Percentiles rank a stretch among this genome's conserved stretches.
Conservation (phyloP, 2,329 filamentous ascomycete species). For the Pestalotiopsis fici region DNA sequence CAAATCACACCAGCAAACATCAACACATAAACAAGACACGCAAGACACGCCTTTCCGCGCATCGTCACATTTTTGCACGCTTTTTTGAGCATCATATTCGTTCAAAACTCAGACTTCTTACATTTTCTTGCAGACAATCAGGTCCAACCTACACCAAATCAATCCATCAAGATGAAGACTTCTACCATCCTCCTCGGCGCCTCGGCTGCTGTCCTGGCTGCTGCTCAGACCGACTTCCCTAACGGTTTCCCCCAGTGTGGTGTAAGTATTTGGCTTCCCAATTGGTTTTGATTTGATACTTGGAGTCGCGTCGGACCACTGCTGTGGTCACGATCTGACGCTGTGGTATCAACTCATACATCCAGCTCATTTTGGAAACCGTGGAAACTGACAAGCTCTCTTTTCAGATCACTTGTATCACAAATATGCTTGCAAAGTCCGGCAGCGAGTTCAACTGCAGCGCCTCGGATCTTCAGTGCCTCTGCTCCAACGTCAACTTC, state of each 20-base stretch:
- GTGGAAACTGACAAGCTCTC: not conserved
- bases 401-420: constrained; percentile 47
- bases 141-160: not conserved
- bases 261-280: constrained; percentile 35
- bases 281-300: not conserved
- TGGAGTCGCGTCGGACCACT: not conserved
- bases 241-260: constrained; percentile 49
- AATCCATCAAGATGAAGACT: constrained; percentile 50
- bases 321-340: not conserved
- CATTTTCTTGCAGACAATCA: constrained; percentile 2
- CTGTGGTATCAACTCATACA: not conserved
- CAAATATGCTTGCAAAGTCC: constrained; percentile 50
- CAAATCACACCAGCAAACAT: not conserved
- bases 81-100: constrained; percentile 10
- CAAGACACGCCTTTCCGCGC: constrained; percentile 18
- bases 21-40: constrained; percentile 4
- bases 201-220: constrained; percentile 36
- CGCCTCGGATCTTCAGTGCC: constrained; percentile 35
- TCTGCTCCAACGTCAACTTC: constrained; percentile 42
- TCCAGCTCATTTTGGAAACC: constrained; percentile 9
- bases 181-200: constrained; percentile 42
- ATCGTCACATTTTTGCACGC: constrained; percentile 14
- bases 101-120: constrained; percentile 5
- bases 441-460: constrained; percentile 46
- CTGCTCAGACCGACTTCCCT: constrained; percentile 38